A percentile compares a stretch with the other conserved stretches of the same genome.
Conservation (phyloP, 305 asterid species). For the Fraxinus sp. region DNA sequence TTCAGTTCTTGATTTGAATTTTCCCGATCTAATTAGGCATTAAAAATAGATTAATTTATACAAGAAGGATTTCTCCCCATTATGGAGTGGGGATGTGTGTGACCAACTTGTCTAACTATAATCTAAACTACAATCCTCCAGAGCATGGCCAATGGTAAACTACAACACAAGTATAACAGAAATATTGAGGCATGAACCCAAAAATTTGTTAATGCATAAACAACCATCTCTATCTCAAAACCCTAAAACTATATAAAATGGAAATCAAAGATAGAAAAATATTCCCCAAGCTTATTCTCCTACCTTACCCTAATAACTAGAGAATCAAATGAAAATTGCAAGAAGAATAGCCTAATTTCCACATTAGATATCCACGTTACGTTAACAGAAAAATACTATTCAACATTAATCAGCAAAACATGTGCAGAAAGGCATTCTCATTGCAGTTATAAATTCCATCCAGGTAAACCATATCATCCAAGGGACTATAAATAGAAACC, state of each 20-base stretch:
- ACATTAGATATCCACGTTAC: neutral
- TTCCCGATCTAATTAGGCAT: neutral
- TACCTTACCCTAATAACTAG: neutral
- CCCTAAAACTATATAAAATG: neutral
- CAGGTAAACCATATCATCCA: neutral
- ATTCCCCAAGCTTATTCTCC: neutral
- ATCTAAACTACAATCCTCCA: neutral
- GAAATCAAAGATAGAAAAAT: neutral
- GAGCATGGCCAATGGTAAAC: neutral
- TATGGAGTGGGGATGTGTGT: neutral
- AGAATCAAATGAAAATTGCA: neutral
- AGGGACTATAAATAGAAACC: neutral
- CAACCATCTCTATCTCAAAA: neutral
- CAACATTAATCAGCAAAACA: neutral
- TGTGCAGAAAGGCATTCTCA: neutral
- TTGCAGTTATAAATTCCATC: neutral
- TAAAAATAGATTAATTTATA: neutral
- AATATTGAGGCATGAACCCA: neutral
- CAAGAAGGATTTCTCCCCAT: slow-evolving; percentile 1
- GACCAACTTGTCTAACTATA: neutral
- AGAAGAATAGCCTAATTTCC: neutral
- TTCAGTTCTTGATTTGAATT: slow-evolving; percentile 10
- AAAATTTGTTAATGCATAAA: neutral
- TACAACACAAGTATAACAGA: neutral
- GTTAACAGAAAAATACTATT: neutral